Evolutionary conservation across 176 grass and related monocot genomes (phyloP).

Genomic region (Chloris gayana): DNA sequence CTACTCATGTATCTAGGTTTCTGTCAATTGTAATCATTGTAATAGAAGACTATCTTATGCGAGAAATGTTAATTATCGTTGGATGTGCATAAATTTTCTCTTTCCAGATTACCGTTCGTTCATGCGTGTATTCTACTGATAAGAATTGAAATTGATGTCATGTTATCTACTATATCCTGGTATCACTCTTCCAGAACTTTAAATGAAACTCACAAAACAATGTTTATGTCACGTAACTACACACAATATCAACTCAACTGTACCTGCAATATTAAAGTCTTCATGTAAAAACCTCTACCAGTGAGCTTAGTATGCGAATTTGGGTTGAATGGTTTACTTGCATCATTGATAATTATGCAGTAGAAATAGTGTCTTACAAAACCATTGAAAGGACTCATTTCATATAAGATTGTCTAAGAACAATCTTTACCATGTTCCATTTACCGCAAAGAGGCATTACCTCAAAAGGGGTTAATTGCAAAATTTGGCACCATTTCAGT

Average conservation of each 20-base stretch:
- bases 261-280: not conserved
- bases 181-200: no score
- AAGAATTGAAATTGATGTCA: no score
- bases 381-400: not conserved
- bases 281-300: not conserved
- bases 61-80: no score
- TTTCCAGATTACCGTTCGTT: no score
- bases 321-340: not conserved
- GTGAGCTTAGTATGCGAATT: not conserved
- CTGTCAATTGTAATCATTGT: not conserved
- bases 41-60: no score
- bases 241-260: no score
- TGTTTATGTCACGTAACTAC: no score
- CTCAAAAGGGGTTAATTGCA: not conserved
- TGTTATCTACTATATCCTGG: no score
- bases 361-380: not conserved
- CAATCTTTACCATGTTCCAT: not conserved
- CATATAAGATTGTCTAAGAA: not conserved
- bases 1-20: not conserved
- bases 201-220: no score
- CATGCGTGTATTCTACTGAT: no score
- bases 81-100: no score
- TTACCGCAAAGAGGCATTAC: not conserved
- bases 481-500: not conserved
- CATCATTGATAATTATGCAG: not conserved